These are phyloP conservation scores for Silene uniflora DNA, from an alignment of 148 eudicot genomes.

Conservation along the genomic window DNA sequence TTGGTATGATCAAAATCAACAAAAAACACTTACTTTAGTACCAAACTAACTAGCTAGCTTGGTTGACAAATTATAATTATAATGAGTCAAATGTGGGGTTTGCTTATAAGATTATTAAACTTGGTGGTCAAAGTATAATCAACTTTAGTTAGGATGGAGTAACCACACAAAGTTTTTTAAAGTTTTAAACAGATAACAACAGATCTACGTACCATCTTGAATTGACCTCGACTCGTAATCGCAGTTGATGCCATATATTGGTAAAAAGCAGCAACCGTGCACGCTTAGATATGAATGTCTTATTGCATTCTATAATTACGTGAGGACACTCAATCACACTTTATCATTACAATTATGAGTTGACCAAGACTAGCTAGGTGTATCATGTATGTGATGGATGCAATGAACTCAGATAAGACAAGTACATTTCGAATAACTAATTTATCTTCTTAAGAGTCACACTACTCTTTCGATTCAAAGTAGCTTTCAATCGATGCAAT, in stretches of 20 bases:
- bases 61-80: not conserved
- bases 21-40: not conserved
- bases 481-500: too few species aligned
- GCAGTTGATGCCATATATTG: not conserved
- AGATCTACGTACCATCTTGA: not conserved
- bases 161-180: not conserved
- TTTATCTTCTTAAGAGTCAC: too few species aligned
- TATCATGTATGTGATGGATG: not conserved
- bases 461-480: too few species aligned
- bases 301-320: too few species aligned
- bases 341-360: too few species aligned
- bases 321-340: too few species aligned
- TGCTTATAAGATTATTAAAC: not conserved
- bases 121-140: not conserved
- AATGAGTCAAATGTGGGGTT: not conserved
- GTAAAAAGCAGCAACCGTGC: not conserved
- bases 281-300: not conserved
- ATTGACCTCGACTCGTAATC: not conserved
- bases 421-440: too few species aligned
- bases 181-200: not conserved
- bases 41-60: not conserved
- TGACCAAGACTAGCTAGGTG: too few species aligned
- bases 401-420: not conserved
- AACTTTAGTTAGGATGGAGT: not conserved
- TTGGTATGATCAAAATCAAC: not conserved